Percentiles rank a stretch among this genome's conserved stretches.
Conservation (phyloP, 169 alveolate species). For the Theileria sp. region DNA sequence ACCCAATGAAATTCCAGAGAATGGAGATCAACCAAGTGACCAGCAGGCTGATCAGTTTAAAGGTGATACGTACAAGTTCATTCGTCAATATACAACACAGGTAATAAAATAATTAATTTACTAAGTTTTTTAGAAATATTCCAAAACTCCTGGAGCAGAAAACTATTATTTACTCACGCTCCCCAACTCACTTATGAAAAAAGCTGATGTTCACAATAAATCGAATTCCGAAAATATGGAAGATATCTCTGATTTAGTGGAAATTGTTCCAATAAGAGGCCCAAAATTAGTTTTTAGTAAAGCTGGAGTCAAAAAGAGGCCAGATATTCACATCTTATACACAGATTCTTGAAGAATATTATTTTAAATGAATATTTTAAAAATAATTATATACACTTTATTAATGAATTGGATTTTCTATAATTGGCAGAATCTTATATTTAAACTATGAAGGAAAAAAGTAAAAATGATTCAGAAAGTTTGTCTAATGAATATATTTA, state of each 20-base stretch:
- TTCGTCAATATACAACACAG: conserved; percentile 64
- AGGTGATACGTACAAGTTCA: conserved; percentile 29
- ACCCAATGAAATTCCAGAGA: neutral
- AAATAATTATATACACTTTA: no score
- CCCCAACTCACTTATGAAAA: conserved; percentile 28
- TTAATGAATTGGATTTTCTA: neutral
- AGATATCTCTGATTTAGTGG: conserved; percentile 26
- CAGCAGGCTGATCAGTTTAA: neutral
- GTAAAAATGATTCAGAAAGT: neutral
- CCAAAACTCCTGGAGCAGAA: conserved; percentile 47
- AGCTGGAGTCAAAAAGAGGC: conserved; percentile 61
- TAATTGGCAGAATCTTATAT: neutral
- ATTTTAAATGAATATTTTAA: conserved; percentile 2
- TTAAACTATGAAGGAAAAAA: no score
- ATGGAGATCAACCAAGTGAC: neutral
- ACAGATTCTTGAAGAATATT: neutral
- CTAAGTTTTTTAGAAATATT: conserved; percentile 17
- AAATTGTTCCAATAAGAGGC: conserved; percentile 59
- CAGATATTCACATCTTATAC: conserved; percentile 44
- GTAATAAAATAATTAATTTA: conserved; percentile 15
- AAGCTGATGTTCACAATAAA: conserved; percentile 30
- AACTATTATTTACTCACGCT: conserved; percentile 54
- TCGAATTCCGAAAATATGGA: conserved; percentile 21
- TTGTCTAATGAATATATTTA: neutral
- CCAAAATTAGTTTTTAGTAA: conserved; percentile 57